phyloP scores from a whole-genome alignment of 306 rosid species.

The Lathyrus aphaca region DNA sequence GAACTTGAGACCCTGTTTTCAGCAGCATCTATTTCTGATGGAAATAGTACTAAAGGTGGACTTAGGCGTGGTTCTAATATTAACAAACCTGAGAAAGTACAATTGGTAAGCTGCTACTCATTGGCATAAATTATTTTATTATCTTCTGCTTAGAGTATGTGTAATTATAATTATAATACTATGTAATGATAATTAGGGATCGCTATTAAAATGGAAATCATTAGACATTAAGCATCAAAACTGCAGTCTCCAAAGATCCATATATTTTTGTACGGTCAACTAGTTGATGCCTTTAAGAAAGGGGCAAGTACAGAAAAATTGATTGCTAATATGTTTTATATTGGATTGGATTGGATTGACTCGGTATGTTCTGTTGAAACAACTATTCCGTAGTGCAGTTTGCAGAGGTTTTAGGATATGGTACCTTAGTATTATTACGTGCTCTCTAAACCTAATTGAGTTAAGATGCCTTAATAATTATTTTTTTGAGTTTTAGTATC shows the following conservation, averaged over 20 bases:
- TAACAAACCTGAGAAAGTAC: slow-evolving; percentile 92
- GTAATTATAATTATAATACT: slow-evolving; percentile 13
- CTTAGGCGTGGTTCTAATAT: slow-evolving; percentile 87
- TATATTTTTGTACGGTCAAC: slow-evolving; percentile 3
- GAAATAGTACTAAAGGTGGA: slow-evolving; percentile 59
- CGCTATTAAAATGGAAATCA: slow-evolving; percentile 25
- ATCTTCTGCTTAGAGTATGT: slow-evolving; percentile 16
- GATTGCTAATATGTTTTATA: slow-evolving; percentile 23
- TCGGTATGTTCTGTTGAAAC: slow-evolving; percentile 17
- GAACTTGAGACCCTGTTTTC: slow-evolving; percentile 97
- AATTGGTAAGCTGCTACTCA: slow-evolving; percentile 65
- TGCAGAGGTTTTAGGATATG: slow-evolving; percentile 31
- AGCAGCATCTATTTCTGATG: slow-evolving; percentile 87
- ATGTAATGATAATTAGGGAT: slow-evolving; percentile 28
- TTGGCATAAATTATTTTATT: slow-evolving; percentile 24
- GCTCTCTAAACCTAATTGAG: slow-evolving; percentile 23
- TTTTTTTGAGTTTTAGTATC: slow-evolving; percentile 9
- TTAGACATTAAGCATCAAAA: slow-evolving; percentile 27
- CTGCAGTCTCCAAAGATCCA: slow-evolving; percentile 1
- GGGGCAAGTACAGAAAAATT: slow-evolving; percentile 17
- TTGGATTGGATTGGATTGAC: not conserved
- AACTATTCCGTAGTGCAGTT: slow-evolving; percentile 30
- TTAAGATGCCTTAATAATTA: not conserved
- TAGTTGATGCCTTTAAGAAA: slow-evolving; percentile 28
- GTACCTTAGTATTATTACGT: slow-evolving; percentile 25